These are phyloP conservation scores for Xylaria sp. DNA, from an alignment of 2,329 filamentous ascomycete species.

Conservation along the genomic window DNA sequence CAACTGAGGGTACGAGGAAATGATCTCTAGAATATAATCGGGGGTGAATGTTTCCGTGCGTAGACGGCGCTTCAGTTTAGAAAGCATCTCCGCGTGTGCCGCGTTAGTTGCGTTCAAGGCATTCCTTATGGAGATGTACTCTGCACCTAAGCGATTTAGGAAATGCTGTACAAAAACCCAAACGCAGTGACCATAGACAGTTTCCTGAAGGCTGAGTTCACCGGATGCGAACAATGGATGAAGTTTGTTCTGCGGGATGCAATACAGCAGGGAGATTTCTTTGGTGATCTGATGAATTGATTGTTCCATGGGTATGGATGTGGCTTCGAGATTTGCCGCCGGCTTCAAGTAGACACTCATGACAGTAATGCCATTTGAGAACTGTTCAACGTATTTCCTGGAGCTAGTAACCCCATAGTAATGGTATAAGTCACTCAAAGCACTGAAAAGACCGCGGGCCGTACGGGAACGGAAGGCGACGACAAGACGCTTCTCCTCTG, in stretches of 20 bases:
- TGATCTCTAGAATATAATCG: slow-evolving; percentile 98
- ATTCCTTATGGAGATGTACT: slow-evolving; percentile 87
- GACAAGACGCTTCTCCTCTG: slow-evolving; percentile 91
- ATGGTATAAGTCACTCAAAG: slow-evolving; percentile 94
- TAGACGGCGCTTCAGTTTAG: slow-evolving; percentile 93
- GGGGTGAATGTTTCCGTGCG: slow-evolving; percentile 97
- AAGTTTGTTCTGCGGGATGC: slow-evolving; percentile 96
- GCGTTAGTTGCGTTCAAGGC: slow-evolving; percentile 84
- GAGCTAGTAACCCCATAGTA: slow-evolving; percentile 98
- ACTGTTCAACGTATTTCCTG: slow-evolving; percentile 97
- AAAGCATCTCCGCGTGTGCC: slow-evolving; percentile 84
- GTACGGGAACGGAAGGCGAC: slow-evolving; percentile 94
- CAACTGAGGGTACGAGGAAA: slow-evolving; percentile 86
- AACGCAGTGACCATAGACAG: slow-evolving; percentile 95
- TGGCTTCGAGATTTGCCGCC: slow-evolving; percentile 65
- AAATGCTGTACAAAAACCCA: slow-evolving; percentile 99
- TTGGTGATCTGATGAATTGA: slow-evolving; percentile 99
- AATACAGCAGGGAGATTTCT: slow-evolving; percentile 96
- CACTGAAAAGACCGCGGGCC: slow-evolving; percentile 92
- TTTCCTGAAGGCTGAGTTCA: slow-evolving; percentile 91
- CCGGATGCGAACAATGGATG: slow-evolving; percentile 88
- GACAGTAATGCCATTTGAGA: slow-evolving; percentile 97
- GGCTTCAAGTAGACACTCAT: slow-evolving; percentile 95
- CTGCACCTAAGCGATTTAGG: slow-evolving; percentile 90
- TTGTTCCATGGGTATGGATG: slow-evolving; percentile 83